Conservation (phyloP, 805 yeast species). For the Yarrowia keelungensis region DNA sequence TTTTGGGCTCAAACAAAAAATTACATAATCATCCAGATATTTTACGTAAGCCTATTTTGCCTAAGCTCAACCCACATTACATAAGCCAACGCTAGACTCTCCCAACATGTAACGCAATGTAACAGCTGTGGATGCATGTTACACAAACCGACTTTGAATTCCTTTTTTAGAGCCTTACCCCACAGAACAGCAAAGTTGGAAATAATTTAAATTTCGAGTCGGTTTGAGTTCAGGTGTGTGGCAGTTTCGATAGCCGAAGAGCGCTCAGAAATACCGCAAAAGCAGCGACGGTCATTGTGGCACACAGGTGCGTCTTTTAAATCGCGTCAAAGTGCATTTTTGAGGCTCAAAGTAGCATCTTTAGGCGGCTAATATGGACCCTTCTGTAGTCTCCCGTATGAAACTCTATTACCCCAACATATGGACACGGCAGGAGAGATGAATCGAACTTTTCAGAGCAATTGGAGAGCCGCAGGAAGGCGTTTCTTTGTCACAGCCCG, state of each 20-base stretch:
- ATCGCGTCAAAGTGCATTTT: background rate
- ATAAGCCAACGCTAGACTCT: too few species aligned
- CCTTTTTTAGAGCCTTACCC: conserved; percentile 2
- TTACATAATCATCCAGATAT: background rate
- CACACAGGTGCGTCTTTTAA: background rate
- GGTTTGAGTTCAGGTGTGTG: background rate
- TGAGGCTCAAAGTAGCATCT: background rate
- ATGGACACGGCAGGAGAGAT: background rate
- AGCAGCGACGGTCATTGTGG: too few species aligned
- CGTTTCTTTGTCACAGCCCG: too few species aligned
- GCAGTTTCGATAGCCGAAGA: conserved; percentile 7
- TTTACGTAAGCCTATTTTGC: too few species aligned
- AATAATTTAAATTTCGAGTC: conserved; percentile 6
- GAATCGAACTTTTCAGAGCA: background rate
- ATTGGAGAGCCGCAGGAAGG: background rate
- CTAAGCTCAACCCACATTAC: too few species aligned
- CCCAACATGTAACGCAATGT: conserved; percentile 1
- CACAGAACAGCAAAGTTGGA: background rate
- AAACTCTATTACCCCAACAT: conserved; percentile 16
- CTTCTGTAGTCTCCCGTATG: conserved; percentile 4
- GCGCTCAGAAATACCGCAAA: background rate
- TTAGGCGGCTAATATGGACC: background rate
- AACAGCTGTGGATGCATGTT: background rate
- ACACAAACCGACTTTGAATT: conserved; percentile 18
- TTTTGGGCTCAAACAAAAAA: background rate